A percentile compares a stretch with the other conserved stretches of the same genome.
Evolutionary conservation across 257 asterid species (phyloP).

Genomic region (Salvia splendens): DNA sequence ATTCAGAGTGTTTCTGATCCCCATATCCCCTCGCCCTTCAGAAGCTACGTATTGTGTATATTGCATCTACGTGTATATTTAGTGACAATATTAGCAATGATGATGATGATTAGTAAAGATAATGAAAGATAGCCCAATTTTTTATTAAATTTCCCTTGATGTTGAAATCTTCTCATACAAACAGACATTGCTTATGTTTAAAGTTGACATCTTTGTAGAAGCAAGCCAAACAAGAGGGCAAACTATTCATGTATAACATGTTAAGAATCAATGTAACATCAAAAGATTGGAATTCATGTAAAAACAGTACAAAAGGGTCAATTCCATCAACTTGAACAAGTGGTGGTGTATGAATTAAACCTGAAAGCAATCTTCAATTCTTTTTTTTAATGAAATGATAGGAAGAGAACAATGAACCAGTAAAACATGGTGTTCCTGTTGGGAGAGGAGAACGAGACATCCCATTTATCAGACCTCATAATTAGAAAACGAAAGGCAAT

Average conservation of each 20-base stretch:
- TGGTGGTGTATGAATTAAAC: slow-evolving; percentile 27
- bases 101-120: slow-evolving; percentile 32
- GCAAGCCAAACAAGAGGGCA: neutral
- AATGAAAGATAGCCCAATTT: slow-evolving; percentile 31
- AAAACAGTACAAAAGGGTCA: slow-evolving; percentile 33
- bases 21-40: slow-evolving; percentile 20
- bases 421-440: slow-evolving; percentile 34
- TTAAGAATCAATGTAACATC: slow-evolving; percentile 6
- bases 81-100: slow-evolving; percentile 40
- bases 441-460: slow-evolving; percentile 46
- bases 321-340: slow-evolving; percentile 44
- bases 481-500: slow-evolving; percentile 27
- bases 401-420: slow-evolving; percentile 35
- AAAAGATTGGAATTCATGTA: slow-evolving; percentile 5
- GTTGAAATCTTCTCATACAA: neutral
- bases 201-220: neutral
- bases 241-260: no score
- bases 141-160: slow-evolving; percentile 18
- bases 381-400: slow-evolving; percentile 22
- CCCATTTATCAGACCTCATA: slow-evolving; percentile 35
- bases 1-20: slow-evolving; percentile 30
- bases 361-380: slow-evolving; percentile 24
- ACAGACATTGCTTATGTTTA: neutral
- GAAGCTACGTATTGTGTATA: slow-evolving; percentile 34
- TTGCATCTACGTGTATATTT: slow-evolving; percentile 38